Conservation (phyloP, 306 rosid genomes). For the Geum urbanum region DNA sequence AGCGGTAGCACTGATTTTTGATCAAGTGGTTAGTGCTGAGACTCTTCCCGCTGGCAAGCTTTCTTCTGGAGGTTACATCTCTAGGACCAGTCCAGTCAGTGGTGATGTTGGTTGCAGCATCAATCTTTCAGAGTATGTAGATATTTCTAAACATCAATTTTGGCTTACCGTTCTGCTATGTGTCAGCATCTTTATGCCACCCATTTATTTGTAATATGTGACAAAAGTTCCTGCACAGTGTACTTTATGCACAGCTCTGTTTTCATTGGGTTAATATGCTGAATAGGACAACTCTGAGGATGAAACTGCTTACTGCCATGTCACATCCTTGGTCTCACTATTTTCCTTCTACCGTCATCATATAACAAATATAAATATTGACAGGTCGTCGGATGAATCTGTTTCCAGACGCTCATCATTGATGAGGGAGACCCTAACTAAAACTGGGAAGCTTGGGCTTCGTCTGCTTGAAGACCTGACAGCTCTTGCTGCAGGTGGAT, state of each 20-base stretch:
- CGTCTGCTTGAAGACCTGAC: conserved; percentile 94
- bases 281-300: background rate
- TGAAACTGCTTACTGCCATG: conserved; percentile 15
- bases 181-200: conserved; percentile 15
- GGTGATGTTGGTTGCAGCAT: conserved; percentile 78
- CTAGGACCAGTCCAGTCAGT: conserved; percentile 69
- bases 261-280: conserved; percentile 2
- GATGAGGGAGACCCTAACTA: conserved; percentile 68
- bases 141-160: conserved; percentile 6
- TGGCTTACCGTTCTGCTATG: conserved; percentile 5
- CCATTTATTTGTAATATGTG: background rate
- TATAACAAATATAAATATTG: conserved; percentile 14
- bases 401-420: conserved; percentile 47
- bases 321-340: conserved; percentile 16
- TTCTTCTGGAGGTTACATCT: conserved; percentile 67
- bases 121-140: conserved; percentile 66
- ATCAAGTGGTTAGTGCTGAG: conserved; percentile 69
- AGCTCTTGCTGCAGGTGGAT: conserved; percentile 99
- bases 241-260: background rate
- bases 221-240: background rate
- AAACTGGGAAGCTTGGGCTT: conserved; percentile 85
- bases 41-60: conserved; percentile 87
- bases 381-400: conserved; percentile 68
- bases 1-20: conserved; percentile 91
- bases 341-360: conserved; percentile 23